A percentile compares a stretch with the other conserved stretches of the same genome.
phyloP scores from a whole-genome alignment of 176 grass and related monocot genomes.

The Cocos nucifera region DNA sequence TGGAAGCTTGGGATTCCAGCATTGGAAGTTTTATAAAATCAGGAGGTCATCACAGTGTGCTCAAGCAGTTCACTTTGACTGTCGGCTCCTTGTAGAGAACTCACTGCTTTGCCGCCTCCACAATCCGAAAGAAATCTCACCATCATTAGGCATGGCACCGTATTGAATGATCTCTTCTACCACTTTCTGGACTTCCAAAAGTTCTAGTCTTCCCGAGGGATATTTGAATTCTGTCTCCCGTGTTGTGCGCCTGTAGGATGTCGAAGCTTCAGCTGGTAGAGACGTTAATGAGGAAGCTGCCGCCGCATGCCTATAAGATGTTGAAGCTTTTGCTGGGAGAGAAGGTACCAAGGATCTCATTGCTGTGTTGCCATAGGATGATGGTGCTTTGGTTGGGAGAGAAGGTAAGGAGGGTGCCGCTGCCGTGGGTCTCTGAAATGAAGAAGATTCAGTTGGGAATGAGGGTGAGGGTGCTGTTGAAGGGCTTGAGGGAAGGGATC shows the following conservation, averaged over 20 bases:
- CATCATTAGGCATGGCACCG: slow-evolving; percentile 2
- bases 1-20: too few relatives aligned
- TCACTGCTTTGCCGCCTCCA: slow-evolving; percentile 6
- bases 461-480: not conserved
- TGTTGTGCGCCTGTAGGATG: not conserved
- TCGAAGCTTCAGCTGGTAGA: not conserved
- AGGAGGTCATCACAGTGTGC: too few relatives aligned
- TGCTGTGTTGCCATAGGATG: not conserved
- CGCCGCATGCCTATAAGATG: not conserved
- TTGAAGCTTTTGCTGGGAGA: not conserved
- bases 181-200: slow-evolving; percentile 11
- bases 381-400: not conserved
- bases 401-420: not conserved
- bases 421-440: too few relatives aligned
- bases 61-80: too few relatives aligned
- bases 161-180: slow-evolving; percentile 10
- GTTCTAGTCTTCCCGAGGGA: slow-evolving; percentile 5
- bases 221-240: not conserved
- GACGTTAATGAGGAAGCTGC: not conserved
- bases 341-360: not conserved
- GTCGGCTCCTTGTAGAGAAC: too few relatives aligned
- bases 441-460: not conserved
- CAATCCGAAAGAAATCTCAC: not conserved
- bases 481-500: not conserved
- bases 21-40: too few relatives aligned